A percentile compares a stretch with the other conserved stretches of the same genome.
Conservation (phyloP, 495 filamentous ascomycete species). For the Annulohypoxylon moriforme region DNA sequence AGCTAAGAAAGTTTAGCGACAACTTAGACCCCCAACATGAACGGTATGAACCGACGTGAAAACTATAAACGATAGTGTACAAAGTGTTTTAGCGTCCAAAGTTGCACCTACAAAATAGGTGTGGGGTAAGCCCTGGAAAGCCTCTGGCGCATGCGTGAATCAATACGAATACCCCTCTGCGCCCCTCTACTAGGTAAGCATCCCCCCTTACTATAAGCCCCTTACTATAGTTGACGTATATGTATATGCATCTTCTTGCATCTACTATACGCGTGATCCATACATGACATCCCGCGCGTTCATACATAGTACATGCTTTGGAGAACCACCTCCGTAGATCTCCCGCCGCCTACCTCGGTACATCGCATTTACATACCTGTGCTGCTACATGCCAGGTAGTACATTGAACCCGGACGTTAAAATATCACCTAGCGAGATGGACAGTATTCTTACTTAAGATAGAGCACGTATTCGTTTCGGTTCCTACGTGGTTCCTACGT, state of each 20-base stretch:
- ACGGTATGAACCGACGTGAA: neutral
- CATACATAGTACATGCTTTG: constrained; percentile 3
- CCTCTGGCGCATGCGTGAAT: neutral
- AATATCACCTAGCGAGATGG: constrained; percentile 39
- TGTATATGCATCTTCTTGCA: neutral
- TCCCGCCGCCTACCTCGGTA: constrained; percentile 22
- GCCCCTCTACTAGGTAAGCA: constrained; percentile 15
- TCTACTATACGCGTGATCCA: constrained; percentile 27
- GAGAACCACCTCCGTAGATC: constrained; percentile 32
- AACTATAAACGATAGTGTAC: neutral
- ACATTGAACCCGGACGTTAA: constrained; percentile 29
- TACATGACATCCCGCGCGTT: constrained; percentile 40
- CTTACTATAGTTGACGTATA: constrained; percentile 21
- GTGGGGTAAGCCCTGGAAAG: constrained; percentile 19
- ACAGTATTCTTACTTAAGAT: constrained; percentile 15
- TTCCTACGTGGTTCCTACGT: constrained; percentile 26
- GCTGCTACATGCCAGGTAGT: constrained; percentile 1
- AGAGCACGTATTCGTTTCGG: constrained; percentile 3
- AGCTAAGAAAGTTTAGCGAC: constrained; percentile 6
- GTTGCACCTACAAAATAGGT: constrained; percentile 2
- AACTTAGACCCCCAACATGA: neutral
- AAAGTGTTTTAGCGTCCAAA: neutral
- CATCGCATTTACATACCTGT: neutral
- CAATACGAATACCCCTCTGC: constrained; percentile 25
- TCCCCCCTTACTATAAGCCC: constrained; percentile 15